Conservation (phyloP, 73 alveolate genomes). For the Symbiodinium natans region DNA sequence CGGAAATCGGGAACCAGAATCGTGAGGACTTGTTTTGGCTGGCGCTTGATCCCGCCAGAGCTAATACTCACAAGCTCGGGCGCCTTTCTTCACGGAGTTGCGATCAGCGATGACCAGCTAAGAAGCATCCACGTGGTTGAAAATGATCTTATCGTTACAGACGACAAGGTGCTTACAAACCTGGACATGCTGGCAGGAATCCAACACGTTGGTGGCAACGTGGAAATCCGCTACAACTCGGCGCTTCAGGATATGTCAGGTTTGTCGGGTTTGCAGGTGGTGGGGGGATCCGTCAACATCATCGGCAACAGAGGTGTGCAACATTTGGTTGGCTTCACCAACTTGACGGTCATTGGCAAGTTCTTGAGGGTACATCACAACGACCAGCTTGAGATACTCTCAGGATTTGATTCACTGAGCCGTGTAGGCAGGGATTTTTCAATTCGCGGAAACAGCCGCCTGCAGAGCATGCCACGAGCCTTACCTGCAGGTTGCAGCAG, state of each 20-base stretch:
- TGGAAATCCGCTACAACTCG: constrained; percentile 62
- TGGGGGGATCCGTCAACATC: constrained; percentile 16
- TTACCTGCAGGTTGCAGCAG: not conserved
- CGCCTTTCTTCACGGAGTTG: constrained; percentile 49
- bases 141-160: not conserved
- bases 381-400: not conserved
- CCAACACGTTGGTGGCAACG: constrained; percentile 63
- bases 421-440: constrained; percentile 3
- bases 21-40: constrained; percentile 67
- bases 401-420: not conserved
- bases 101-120: constrained; percentile 44
- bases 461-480: not conserved
- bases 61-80: constrained; percentile 36
- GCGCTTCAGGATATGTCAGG: constrained; percentile 53
- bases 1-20: no score
- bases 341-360: not conserved
- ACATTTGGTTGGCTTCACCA: not conserved
- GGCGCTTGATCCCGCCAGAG: constrained; percentile 62
- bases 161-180: not conserved
- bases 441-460: constrained; percentile 22
- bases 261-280: constrained; percentile 15
- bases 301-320: not conserved
- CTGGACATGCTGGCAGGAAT: constrained; percentile 28
- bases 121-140: constrained; percentile 34
- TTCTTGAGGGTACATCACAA: not conserved